A percentile compares a stretch with the other conserved stretches of the same genome.
Conservation (phyloP, 495 filamentous ascomycete genomes). For the Articulospora tetracladia region DNA sequence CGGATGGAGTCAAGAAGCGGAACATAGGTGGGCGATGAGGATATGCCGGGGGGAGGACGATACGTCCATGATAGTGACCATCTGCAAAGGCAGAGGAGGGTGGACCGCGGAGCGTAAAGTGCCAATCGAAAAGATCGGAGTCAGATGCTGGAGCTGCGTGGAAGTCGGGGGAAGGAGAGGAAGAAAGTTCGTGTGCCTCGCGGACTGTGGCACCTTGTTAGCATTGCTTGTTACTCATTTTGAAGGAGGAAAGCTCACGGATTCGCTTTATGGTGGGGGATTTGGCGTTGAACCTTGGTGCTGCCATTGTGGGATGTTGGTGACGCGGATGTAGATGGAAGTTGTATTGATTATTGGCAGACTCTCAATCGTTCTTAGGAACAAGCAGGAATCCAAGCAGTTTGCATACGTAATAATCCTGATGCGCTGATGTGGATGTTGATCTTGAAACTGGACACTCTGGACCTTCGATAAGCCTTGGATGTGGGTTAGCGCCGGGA, state of each 20-base stretch:
- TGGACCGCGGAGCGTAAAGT: constrained; percentile 94
- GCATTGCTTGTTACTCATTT: no score
- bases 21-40: constrained; percentile 87
- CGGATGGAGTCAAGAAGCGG: constrained; percentile 88
- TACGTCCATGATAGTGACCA: constrained; percentile 94
- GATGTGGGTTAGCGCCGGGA: neutral
- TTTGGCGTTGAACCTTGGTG: constrained; percentile 60
- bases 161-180: constrained; percentile 74
- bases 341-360: neutral
- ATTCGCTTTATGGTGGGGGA: constrained; percentile 79
- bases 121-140: constrained; percentile 92
- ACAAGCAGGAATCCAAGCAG: no score
- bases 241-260: constrained; percentile 45
- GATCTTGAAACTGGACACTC: neutral
- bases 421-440: neutral
- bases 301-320: constrained; percentile 10
- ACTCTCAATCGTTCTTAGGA: neutral
- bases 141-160: constrained; percentile 75
- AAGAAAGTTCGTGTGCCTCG: constrained; percentile 48
- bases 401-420: no score
- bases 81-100: constrained; percentile 70
- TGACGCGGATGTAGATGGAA: neutral
- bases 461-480: neutral
- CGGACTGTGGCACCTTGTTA: constrained; percentile 17
- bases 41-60: constrained; percentile 83